Base-by-base conservation (phyloP, 164 flowering plant species). In the Akebia trifoliata region DNA sequence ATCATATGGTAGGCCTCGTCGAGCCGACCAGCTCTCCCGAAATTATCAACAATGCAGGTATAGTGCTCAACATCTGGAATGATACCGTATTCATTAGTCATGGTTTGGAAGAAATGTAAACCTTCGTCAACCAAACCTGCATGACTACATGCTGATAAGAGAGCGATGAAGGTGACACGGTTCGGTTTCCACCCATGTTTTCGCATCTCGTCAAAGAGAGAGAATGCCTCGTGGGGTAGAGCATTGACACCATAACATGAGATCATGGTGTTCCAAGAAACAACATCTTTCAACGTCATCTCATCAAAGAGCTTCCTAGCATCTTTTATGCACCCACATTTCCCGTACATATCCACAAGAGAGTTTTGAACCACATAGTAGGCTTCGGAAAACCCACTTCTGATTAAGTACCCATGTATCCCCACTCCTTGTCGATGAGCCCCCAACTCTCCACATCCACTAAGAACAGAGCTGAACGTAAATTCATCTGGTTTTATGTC, bases 231-330 rank as follows among this genome's bases (percentile, higher is more conserved):
- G 15, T 43, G 26, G 21, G 66, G 69, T 20, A 17, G 57, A 18
- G 61, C 52, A 50, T 60, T 64, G 10, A 56, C 25, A 34, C 65
- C 57, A 55, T 55, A 69, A 26, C 62, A 55, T 18, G 61, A 64
- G 52, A 69, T 60, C 26, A 69, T 55, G 25, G 73, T 64, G 49
- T 69, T 69, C 73, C 73, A 69, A 35, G 73, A 64, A 22, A 69
- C 52, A 36, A 5, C 8, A 64, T 69, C 73, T 31, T 26, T 69
- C n/a, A 1, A 18, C 6, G 18, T 43, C 62, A 64, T 64, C 48
- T 59, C 69, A 37, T 60, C 50, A 17, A 69, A 69, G 24, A 60
- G 17, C 28, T 55, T 55, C 50, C 37, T 53, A 29, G 73, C 73
- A 25, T 60, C 68, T 30, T 60, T 56, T 10, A 54, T 48, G 42